Percentiles rank a stretch among this genome's conserved stretches.
phyloP scores from a whole-genome alignment of 257 asterid species.

The Ilex asprella region DNA sequence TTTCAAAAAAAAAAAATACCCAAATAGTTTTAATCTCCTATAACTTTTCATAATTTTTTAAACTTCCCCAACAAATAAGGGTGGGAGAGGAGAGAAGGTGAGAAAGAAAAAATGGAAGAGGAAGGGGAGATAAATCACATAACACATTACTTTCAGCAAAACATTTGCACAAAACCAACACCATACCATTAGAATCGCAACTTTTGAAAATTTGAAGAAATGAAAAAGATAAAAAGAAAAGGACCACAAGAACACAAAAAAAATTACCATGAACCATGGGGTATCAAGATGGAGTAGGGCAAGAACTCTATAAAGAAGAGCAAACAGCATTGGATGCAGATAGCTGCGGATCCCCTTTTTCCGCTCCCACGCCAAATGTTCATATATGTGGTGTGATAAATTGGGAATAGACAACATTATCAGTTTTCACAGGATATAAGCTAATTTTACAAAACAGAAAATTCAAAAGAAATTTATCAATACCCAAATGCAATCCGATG shows the following conservation, averaged over 20 bases:
- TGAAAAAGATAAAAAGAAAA: not conserved
- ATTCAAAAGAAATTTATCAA: constrained; percentile 3
- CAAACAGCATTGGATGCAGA: constrained; percentile 86
- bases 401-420: not conserved
- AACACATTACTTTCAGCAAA: too few species aligned
- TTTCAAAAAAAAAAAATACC: too few species aligned
- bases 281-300: constrained; percentile 59
- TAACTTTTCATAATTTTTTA: too few species aligned
- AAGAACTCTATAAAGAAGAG: constrained; percentile 70
- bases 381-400: constrained; percentile 45
- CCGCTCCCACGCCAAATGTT: constrained; percentile 88
- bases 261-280: constrained; percentile 85
- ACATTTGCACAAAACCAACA: too few species aligned
- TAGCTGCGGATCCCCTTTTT: constrained; percentile 77
- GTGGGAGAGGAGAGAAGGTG: too few species aligned
- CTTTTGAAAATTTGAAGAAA: not conserved
- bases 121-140: too few species aligned
- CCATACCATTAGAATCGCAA: too few species aligned
- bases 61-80: too few species aligned
- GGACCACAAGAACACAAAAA: not conserved
- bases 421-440: not conserved
- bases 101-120: too few species aligned
- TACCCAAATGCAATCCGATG: constrained; percentile 73
- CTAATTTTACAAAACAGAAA: not conserved
- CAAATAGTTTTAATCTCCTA: too few species aligned